Evolutionary conservation across 371 early-diverging fungal species (phyloP).

Genomic region (Mucor plumbeus): DNA sequence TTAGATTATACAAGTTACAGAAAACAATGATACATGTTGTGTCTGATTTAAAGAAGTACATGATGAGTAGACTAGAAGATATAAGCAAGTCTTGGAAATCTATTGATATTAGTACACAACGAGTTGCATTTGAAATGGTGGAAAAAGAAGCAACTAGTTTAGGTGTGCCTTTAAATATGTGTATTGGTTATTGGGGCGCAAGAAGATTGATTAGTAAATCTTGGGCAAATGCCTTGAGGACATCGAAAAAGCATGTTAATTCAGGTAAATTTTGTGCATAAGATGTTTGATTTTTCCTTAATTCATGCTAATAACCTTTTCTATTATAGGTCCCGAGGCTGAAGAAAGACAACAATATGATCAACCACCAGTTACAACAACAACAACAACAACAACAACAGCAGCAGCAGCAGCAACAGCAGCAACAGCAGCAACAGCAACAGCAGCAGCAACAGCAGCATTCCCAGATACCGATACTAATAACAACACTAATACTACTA

Average conservation of each 20-base stretch:
- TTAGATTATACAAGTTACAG: slow-evolving; percentile 24
- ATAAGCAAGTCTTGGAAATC: slow-evolving; percentile 24
- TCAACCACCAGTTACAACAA: not conserved
- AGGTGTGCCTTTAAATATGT: slow-evolving; percentile 25
- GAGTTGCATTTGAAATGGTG: slow-evolving; percentile 29
- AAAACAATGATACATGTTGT: slow-evolving; percentile 31
- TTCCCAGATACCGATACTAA: slow-evolving; percentile 2
- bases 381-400: not conserved
- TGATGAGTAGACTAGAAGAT: slow-evolving; percentile 16
- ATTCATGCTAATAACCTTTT: not conserved
- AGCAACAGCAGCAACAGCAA: not conserved
- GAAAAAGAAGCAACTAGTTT: slow-evolving; percentile 22
- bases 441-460: not conserved
- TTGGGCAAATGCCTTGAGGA: slow-evolving; percentile 29
- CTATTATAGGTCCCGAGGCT: not conserved
- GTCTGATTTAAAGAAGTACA: slow-evolving; percentile 23
- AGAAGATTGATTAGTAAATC: slow-evolving; percentile 25
- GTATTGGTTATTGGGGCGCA: slow-evolving; percentile 32
- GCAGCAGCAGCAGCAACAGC: not conserved
- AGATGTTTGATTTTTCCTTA: too few relatives aligned
- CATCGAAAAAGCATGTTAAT: slow-evolving; percentile 20
- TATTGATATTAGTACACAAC: slow-evolving; percentile 22
- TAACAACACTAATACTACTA: not conserved
- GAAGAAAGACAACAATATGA: not conserved
- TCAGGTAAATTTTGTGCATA: not conserved